Percentiles rank a stretch among this genome's conserved stretches.
Evolutionary conservation across 2,329 filamentous ascomycete species (phyloP).

Genomic region (Fusarium sororula): DNA sequence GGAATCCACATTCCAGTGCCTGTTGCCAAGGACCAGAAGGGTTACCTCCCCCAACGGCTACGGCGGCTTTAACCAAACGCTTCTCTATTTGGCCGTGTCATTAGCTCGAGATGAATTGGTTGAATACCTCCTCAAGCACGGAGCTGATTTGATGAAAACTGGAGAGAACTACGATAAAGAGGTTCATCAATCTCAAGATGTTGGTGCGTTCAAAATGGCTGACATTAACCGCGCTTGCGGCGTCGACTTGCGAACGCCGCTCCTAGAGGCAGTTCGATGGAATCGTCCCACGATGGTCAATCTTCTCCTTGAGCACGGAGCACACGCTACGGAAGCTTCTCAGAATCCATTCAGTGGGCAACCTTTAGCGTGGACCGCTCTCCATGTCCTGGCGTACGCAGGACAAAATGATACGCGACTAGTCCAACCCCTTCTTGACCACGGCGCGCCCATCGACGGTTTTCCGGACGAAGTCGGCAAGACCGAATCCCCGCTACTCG

Average conservation of each 20-base stretch:
- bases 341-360: not conserved
- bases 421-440: not conserved
- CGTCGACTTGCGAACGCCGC: not conserved
- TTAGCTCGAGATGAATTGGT: not conserved
- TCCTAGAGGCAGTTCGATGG: not conserved
- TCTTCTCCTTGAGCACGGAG: not conserved
- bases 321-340: accelerated
- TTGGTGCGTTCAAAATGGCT: not conserved
- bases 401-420: not conserved
- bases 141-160: not conserved
- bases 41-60: not conserved
- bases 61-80: not conserved
- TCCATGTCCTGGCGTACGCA: not conserved
- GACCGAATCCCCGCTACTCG: not conserved
- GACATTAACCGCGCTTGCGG: not conserved
- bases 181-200: not conserved
- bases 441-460: not conserved
- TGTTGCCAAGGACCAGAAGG: not conserved
- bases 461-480: not conserved
- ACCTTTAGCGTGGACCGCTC: not conserved
- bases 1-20: not conserved
- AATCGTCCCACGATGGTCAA: not conserved
- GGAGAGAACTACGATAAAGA: not conserved
- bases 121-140: not conserved
- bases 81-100: not conserved